Evolutionary conservation across 2,329 filamentous ascomycete species (phyloP), one percentile per base, ranked within the genome.

Genomic region (Colletotrichum navitas): DNA sequence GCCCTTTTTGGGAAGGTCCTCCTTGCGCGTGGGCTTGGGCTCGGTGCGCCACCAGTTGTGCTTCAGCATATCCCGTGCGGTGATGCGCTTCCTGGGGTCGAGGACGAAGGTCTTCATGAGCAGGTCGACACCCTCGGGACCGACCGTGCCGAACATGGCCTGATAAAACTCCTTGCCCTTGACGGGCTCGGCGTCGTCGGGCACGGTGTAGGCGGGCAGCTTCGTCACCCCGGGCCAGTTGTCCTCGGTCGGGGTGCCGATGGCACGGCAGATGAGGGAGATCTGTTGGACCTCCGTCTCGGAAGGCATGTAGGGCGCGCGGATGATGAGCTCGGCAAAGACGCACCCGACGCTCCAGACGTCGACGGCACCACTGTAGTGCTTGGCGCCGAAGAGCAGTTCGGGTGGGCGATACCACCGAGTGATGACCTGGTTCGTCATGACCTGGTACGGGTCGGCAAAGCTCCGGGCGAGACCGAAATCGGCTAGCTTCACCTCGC

Each of bases 391-490:
- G 79, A 95, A 98, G 74, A 98, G 90, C 29, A 99, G 88, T 85
- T 99, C 96, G 0, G 95, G 95, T 0, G 96, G 95, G 1, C 95
- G 89, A 84, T 98, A 99, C 94, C 96, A 99, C 74, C 94, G 91
- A 24, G 96, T 99, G 80, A 99, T 97, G 74, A 98, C 95, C 78
- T 96, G 94, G 78, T 91, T 91, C 1, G 95, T 98, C 96, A 99
- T 99, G 76, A 88, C 88, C 66, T 90, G 86, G 77, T 94, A 93
- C 0, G 96, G 95, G 80, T 99, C 96, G 10, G 94, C 92, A 80
- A 98, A 98, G 72, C 88, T 90, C 74, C 96, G 88, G 7, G 96
- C 96, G 43, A 99, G 90, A 87, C 96, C 96, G 77, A 99, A 99
- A 92, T 99, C 96, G 45, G 95, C 96, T 62, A 99, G 89, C 81